Evolutionary conservation across 441 rosid genomes (phyloP), one percentile per base, ranked within the genome.

Genomic region (Populus hybrid): DNA sequence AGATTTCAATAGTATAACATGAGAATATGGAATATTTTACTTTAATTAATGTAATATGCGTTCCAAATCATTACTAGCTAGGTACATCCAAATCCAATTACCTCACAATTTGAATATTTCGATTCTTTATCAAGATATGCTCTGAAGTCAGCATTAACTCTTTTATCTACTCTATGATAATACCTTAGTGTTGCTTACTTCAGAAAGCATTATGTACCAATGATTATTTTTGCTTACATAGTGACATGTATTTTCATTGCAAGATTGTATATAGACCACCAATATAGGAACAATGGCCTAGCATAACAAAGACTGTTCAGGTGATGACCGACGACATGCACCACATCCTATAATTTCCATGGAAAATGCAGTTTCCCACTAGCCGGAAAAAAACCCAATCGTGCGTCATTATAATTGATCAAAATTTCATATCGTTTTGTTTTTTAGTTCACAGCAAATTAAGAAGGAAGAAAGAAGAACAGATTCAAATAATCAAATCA

Each of bases 151-250:
- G 57, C 57, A 46, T 11, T 12, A 46, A 46, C 57, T 46, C 16
- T 0, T 36, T 8, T 38, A 5, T 42, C 35, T 65, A 66, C 21
- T 40, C 32, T 75, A 53, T 35, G 53, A 46, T 67, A 32, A 53
- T 68, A n/a, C 69, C 69, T 70, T 42, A 61, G 74, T 70, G 79
- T 63, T 38, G 75, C 69, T 77, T 71, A 71, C 70, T 40, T 70
- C 70, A 77, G 63, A 77, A 64, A 63, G 46, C 79, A 77, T 42
- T 77, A 70, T 57, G 32, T 9, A 32, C 24, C 46, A 69, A 69
- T 69, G 57, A 69, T 69, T 40, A 36, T 69, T 76, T 46, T 28
- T 69, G 19, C 42, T 65, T 10, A 42, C 61, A 69, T 36, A 76
- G 19, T 59, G 63, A 76, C 26, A 36, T 61, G 50, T 59, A 36